Base-by-base conservation (phyloP, 1,284 basidiomycete species). In the Naganishia sp. region DNA sequence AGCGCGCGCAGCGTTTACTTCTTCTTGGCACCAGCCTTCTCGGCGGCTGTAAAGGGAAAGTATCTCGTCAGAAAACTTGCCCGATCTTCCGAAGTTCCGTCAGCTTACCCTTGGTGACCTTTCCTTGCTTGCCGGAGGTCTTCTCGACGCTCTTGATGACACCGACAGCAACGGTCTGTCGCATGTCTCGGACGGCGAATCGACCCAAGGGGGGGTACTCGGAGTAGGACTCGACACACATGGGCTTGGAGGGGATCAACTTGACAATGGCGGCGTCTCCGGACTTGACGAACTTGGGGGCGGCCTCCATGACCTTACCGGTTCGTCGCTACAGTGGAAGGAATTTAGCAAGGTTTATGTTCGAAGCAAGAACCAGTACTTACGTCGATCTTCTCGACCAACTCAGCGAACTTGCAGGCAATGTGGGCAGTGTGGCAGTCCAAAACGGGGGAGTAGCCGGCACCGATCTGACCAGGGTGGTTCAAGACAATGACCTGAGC, bases 341-440 rank as follows among this genome's bases (percentile, higher is more conserved):
- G 18, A 1, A 2, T 10, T 28, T 28, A 28, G 28, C 10, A 49
- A 49, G 46, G 25, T n/a, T 21, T 49, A 11, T 21, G 18, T 49
- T 21, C 46, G 25, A 21, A 25, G 46, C n/a, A 49, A 49, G 7
- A 21, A 10, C 46, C 25, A 49, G 28, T 3, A 28, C 28, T 28
- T n/a, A 94, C 90, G 85, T 99, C 95, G 82, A 99, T 98, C 89
- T 99, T 98, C 87, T 97, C 92, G 77, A 94, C 85, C 81, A 97
- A 88, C 82, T 95, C 93, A 74, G 92, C 86, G 84, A 99, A 99
- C 85, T 97, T 97, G 91, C 96, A 99, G 73, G 96, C 96, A 82
- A 99, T 99, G 88, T 97, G 95, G 80, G 95, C 94, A 72, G 95
- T 99, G 89, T 99, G 95, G 85, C 95, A 99, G 85, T 99, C 95